phyloP scores from a whole-genome alignment of 106 monocot genomes.

The Dioscorea dumetorum region DNA sequence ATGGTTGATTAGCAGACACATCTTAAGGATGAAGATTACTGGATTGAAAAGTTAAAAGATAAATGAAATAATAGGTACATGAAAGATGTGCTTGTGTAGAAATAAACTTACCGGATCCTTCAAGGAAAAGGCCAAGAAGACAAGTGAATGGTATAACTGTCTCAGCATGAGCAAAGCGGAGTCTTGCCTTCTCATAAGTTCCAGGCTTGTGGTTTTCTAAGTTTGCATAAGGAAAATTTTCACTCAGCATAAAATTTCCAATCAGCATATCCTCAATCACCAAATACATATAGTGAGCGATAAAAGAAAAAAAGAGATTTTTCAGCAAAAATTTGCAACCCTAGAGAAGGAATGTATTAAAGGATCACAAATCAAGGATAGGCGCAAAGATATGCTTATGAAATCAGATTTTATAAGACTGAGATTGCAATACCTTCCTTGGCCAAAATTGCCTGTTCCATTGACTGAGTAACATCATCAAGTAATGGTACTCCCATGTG shows the following conservation, averaged over 20 bases:
- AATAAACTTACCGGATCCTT: slow-evolving; percentile 48
- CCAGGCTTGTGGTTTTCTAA: slow-evolving; percentile 52
- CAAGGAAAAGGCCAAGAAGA: slow-evolving; percentile 93
- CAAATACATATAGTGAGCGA: too few relatives aligned
- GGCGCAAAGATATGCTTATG: too few relatives aligned
- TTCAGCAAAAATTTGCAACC: too few relatives aligned
- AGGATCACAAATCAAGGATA: too few relatives aligned
- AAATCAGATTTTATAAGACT: too few relatives aligned
- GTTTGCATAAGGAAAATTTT: neutral
- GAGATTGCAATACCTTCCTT: slow-evolving; percentile 54
- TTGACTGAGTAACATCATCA: slow-evolving; percentile 69
- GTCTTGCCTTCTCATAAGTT: slow-evolving; percentile 90
- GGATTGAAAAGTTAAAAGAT: neutral
- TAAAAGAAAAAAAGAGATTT: too few relatives aligned
- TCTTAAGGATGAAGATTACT: too few relatives aligned
- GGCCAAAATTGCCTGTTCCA: slow-evolving; percentile 78
- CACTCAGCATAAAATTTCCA: too few relatives aligned
- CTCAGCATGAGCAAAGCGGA: slow-evolving; percentile 99
- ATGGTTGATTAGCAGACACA: neutral
- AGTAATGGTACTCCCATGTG: slow-evolving; percentile 91
- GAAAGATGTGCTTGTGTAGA: slow-evolving; percentile 5
- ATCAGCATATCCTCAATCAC: too few relatives aligned
- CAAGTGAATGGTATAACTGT: slow-evolving; percentile 91
- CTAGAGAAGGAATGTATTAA: too few relatives aligned
- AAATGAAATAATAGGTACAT: neutral